A percentile compares a stretch with the other conserved stretches of the same genome.
Conservation (phyloP, 257 asterid species). For the Verbena officinalis region DNA sequence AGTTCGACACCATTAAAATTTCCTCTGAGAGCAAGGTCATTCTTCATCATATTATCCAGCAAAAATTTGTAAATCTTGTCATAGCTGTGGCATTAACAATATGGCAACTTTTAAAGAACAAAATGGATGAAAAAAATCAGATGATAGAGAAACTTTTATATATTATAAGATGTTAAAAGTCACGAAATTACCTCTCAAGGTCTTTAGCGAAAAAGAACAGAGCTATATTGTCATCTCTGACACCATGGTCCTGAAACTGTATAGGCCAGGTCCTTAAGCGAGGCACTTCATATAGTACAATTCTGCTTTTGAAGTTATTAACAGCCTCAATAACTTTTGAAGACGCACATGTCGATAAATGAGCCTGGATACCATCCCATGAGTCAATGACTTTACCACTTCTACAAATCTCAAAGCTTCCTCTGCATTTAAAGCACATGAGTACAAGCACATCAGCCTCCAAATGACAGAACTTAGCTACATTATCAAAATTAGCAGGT, state of each 20-base stretch:
- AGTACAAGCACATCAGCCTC: not conserved
- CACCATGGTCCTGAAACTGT: constrained; percentile 8
- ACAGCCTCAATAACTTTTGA: not conserved
- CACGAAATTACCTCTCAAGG: not conserved
- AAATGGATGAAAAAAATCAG: not conserved
- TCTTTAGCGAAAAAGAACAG: not conserved
- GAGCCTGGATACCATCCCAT: not conserved
- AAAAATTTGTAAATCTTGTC: not conserved
- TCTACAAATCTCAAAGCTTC: constrained; percentile 6
- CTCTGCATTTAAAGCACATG: not conserved
- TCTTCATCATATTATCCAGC: constrained; percentile 5
- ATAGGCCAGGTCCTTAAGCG: constrained; percentile 1
- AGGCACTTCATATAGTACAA: constrained; percentile 1
- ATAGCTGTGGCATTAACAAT: not conserved
- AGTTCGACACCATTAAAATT: constrained; percentile 1
- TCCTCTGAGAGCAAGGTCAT: constrained; percentile 4
- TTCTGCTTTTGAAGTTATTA: not conserved
- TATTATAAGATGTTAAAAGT: not conserved
- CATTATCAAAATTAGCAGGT: not conserved
- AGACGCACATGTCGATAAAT: not conserved
- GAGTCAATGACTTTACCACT: not conserved
- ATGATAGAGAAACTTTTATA: not conserved
- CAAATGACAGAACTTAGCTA: not conserved
- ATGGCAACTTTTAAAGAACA: not conserved
- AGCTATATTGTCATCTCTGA: not conserved